These are phyloP conservation scores for Millerozyma acaciae DNA, from an alignment of 805 yeast species.

Conservation along the genomic window DNA sequence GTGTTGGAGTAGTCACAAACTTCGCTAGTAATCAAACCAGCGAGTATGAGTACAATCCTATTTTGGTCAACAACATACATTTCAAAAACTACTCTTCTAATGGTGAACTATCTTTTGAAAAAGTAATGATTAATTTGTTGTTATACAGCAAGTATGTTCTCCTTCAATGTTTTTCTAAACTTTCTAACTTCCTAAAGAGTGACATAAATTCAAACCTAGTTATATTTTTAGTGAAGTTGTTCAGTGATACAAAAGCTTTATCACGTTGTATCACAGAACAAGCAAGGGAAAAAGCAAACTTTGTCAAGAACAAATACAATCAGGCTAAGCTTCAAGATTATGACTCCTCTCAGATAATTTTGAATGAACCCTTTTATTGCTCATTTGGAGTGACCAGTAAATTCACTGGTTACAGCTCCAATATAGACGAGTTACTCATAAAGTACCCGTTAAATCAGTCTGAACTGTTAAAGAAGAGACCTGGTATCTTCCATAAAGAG, in stretches of 20 bases:
- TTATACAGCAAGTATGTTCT: conserved; percentile 36
- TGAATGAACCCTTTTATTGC: conserved; percentile 47
- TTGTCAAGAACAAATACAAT: conserved; percentile 13
- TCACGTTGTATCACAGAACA: conserved; percentile 12
- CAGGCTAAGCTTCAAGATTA: conserved; percentile 18
- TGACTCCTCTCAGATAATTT: conserved; percentile 21
- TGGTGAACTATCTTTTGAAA: conserved; percentile 19
- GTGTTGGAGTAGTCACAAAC: conserved; percentile 29
- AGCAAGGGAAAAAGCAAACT: conserved; percentile 17
- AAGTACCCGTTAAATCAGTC: conserved; percentile 13
- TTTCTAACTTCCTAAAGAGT: conserved; percentile 28
- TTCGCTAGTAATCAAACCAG: conserved; percentile 26
- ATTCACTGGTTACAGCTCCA: conserved; percentile 19
- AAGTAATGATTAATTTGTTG: conserved; percentile 28
- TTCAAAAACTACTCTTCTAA: conserved; percentile 22
- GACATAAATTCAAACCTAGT: conserved; percentile 42
- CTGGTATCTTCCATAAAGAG: conserved; percentile 4
- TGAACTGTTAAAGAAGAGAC: background rate
- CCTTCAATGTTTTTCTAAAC: conserved; percentile 30
- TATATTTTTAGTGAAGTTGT: conserved; percentile 33
- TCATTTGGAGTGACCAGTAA: conserved; percentile 55
- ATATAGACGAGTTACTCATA: conserved; percentile 34
- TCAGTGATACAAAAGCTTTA: conserved; percentile 35
- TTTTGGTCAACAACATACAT: conserved; percentile 25
- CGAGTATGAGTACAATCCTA: conserved; percentile 27